Base-by-base conservation (phyloP, 2,329 filamentous ascomycete genomes). In the Ceratocystis diversiconidia region DNA sequence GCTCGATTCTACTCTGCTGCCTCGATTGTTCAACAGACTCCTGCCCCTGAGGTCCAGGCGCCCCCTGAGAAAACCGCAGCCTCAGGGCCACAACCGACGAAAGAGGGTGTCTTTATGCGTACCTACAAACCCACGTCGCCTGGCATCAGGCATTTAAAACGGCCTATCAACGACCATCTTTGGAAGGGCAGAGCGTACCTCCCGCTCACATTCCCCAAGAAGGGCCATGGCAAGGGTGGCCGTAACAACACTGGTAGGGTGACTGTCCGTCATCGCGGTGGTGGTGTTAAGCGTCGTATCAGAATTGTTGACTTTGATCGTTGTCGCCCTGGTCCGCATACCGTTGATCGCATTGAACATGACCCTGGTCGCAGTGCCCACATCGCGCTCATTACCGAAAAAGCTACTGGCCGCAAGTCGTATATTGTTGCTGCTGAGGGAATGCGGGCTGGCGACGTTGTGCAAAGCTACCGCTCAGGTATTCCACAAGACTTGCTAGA, bases 381-480 rank as follows among this genome's bases (percentile, higher is more conserved):
- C 74, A 92, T 99, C 75, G 94, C 94, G 5, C 81, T 99, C 65
- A 73, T 96, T 61, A 91, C 85, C 62, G 85, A 88, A 71, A 79
- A 90, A 69, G 82, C 84, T 61, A 92, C 88, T 0, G 83, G 85
- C 12, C 82, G 82, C 70, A 86, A 94, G 77, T 90, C 86, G 70
- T 99, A 99, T 75, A 95, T 99, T 69, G 80, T 99, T 67, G 94
- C 94, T n/a, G 85, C 94, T 0, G 94, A 99, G 71, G 94, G 94
- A 10, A 87, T 96, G 84, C 82, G 92, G 68, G 89, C 89, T 3
- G 95, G 95, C 48, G 94, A 99, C 74, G 81, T 89, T 28, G 86
- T 99, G 17, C 88, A 97, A 78, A 96, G 91, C 76, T 99, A 94
- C 77, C 85, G 91, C 70, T 79, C 86, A 6, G 95, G 94, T 70